Evolutionary conservation across 257 asterid genomes (phyloP).

Genomic region (Rehmannia glutinosa): DNA sequence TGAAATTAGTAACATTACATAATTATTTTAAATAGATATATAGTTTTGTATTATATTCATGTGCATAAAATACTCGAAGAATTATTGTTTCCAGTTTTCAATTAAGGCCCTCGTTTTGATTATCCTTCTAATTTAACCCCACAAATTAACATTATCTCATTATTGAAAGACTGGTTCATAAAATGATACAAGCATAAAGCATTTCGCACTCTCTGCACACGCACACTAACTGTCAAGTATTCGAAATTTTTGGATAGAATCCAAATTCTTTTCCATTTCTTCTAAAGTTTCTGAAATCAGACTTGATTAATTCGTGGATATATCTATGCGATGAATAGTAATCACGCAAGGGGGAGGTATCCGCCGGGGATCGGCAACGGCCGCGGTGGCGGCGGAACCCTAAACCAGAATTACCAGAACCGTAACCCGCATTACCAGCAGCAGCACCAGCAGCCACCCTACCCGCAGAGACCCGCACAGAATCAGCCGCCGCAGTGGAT

Average conservation of each 20-base stretch:
- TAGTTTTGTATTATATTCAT: no score
- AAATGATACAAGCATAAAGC: no score
- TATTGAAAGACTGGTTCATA: no score
- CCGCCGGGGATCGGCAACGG: constrained; percentile 34
- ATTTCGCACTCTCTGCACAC: no score
- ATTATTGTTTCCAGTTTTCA: no score
- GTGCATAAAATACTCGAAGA: no score
- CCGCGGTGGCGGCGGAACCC: constrained; percentile 21
- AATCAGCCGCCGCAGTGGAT: constrained; percentile 53
- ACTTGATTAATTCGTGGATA: not conserved
- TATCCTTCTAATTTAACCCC: not conserved
- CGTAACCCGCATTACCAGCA: constrained; percentile 11
- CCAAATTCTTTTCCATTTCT: not conserved
- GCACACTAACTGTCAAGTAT: no score
- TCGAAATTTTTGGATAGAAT: not conserved
- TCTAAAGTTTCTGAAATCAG: no score
- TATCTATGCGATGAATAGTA: constrained; percentile 12
- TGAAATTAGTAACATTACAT: no score
- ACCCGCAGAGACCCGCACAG: constrained; percentile 3
- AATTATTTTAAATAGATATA: no score
- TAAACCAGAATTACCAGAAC: constrained; percentile 10
- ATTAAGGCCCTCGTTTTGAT: not conserved
- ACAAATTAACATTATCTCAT: not conserved
- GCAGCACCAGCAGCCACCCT: not conserved
- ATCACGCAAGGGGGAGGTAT: constrained; percentile 22